phyloP scores from a whole-genome alignment of 2,329 filamentous ascomycete genomes.

The Aspergillus oerlinghausenensis region DNA sequence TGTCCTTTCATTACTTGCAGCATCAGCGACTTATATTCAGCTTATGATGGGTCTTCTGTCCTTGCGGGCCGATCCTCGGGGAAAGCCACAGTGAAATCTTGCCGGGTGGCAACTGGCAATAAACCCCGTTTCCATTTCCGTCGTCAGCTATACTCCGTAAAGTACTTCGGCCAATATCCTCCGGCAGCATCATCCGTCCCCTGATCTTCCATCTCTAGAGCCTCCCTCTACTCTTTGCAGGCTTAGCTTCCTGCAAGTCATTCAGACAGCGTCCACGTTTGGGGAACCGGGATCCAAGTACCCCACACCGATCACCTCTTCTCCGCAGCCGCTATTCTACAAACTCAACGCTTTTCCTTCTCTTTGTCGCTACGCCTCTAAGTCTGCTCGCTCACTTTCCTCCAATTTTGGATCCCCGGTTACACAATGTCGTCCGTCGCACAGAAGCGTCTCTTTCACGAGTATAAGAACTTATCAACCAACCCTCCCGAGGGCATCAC shows the following conservation, averaged over 20 bases:
- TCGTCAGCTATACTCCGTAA: not conserved
- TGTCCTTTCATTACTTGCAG: not conserved
- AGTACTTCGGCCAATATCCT: not conserved
- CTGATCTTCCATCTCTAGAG: not conserved
- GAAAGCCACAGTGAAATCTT: not conserved
- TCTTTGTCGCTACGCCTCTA: not conserved
- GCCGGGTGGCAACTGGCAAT: not conserved
- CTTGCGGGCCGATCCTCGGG: not conserved
- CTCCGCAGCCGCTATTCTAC: not conserved
- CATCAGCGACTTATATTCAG: not conserved
- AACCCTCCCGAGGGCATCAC: slow-evolving; percentile 98
- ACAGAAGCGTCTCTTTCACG: slow-evolving; percentile 80
- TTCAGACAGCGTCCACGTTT: not conserved
- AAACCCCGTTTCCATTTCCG: not conserved
- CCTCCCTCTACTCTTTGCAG: not conserved
- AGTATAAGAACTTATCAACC: slow-evolving; percentile 90
- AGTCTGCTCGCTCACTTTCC: not conserved
- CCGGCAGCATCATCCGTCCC: not conserved
- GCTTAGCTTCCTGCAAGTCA: not conserved
- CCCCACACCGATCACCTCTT: not conserved
- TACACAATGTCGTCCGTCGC: slow-evolving; percentile 46
- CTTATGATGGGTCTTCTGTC: not conserved
- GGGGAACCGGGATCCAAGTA: not conserved
- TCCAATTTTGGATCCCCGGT: not conserved
- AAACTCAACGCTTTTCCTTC: not conserved